phyloP scores from a whole-genome alignment of 169 alveolate species.

The Babesia bovis region DNA sequence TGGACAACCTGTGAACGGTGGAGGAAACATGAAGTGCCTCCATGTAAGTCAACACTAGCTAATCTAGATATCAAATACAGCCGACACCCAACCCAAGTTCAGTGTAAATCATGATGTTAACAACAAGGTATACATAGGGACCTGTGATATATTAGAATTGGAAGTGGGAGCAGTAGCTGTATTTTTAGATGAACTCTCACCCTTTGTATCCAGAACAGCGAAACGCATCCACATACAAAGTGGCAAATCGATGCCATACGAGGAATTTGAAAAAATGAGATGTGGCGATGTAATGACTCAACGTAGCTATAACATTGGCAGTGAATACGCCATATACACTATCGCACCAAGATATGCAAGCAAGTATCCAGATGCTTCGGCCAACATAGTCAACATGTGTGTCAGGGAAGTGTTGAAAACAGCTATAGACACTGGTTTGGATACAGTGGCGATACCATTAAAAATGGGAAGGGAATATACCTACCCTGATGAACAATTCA shows the following conservation, averaged over 20 bases:
- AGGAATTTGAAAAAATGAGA: conserved; percentile 24
- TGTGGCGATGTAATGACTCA: conserved; percentile 46
- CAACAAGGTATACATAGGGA: conserved; percentile 46
- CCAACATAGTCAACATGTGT: conserved; percentile 47
- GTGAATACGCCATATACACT: conserved; percentile 44
- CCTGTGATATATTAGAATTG: conserved; percentile 35
- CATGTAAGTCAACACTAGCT: conserved; percentile 16
- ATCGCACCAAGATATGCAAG: conserved; percentile 40
- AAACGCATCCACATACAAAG: conserved; percentile 37
- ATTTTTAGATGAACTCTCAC: conserved; percentile 49
- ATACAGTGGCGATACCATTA: conserved; percentile 41
- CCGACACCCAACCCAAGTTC: conserved; percentile 51
- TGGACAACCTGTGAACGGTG: conserved; percentile 12
- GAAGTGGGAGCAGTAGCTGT: conserved; percentile 59
- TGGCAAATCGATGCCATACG: conserved; percentile 32
- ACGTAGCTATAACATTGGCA: conserved; percentile 55
- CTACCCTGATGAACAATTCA: conserved; percentile 35
- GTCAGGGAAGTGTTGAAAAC: conserved; percentile 40
- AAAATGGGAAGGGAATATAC: conserved; percentile 28
- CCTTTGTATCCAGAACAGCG: conserved; percentile 22
- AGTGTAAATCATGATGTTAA: conserved; percentile 30
- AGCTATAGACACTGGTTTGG: conserved; percentile 51
- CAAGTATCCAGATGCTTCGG: conserved; percentile 65
- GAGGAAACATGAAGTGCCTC: not conserved
- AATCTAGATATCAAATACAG: conserved; percentile 3